Evolutionary conservation across 495 filamentous ascomycete genomes (phyloP).

Genomic region (Penicillium robsamsonii): DNA sequence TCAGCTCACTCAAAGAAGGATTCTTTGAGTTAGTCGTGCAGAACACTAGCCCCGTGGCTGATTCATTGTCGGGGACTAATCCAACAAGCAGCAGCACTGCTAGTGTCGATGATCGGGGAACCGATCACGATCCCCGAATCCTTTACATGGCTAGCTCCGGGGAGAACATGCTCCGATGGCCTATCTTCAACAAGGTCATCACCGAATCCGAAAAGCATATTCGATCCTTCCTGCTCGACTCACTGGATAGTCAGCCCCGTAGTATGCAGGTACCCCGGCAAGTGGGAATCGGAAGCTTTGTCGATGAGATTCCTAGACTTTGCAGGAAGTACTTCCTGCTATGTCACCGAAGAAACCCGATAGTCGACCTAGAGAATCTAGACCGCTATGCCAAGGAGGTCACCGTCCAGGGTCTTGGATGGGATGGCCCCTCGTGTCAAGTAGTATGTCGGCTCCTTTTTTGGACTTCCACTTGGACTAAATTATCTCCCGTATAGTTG

Average conservation of each 20-base stretch:
- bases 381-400: slow-evolving; percentile 27
- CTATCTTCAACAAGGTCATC: slow-evolving; percentile 23
- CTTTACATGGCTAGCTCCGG: slow-evolving; percentile 27
- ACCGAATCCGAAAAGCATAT: slow-evolving; percentile 26
- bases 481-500: slow-evolving; percentile 14
- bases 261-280: slow-evolving; percentile 14
- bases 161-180: slow-evolving; percentile 32
- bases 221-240: slow-evolving; percentile 29
- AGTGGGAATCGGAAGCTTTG: slow-evolving; percentile 12
- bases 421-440: slow-evolving; percentile 30
- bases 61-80: slow-evolving; percentile 16
- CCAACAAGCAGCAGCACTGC: slow-evolving; percentile 7
- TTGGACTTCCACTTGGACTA: slow-evolving; percentile 2
- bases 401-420: slow-evolving; percentile 25
- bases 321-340: slow-evolving; percentile 22
- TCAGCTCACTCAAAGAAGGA: slow-evolving; percentile 19
- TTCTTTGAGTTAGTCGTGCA: slow-evolving; percentile 20
- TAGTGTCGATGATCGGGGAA: slow-evolving; percentile 17
- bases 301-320: slow-evolving; percentile 23
- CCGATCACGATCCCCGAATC: slow-evolving; percentile 25
- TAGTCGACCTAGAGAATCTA: slow-evolving; percentile 24
- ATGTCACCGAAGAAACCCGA: slow-evolving; percentile 23
- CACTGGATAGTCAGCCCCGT: slow-evolving; percentile 17
- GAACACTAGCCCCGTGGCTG: slow-evolving; percentile 17
- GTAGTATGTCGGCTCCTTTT: slow-evolving; percentile 20